Evolutionary conservation across 2,329 filamentous ascomycete genomes (phyloP).

Genomic region (Colletotrichum sp.): DNA sequence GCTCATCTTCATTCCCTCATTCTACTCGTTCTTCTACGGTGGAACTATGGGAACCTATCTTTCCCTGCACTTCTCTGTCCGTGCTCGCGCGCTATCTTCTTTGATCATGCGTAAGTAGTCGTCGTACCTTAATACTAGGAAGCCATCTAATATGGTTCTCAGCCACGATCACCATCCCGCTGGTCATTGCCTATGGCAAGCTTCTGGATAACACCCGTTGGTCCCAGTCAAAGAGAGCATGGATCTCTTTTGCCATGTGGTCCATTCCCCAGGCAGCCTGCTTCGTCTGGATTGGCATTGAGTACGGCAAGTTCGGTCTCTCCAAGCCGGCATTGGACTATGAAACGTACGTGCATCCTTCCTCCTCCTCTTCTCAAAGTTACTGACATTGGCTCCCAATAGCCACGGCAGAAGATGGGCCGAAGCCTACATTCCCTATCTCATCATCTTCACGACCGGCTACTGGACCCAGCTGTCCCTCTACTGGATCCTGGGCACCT

Average conservation of each 20-base stretch:
- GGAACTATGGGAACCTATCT: conserved; percentile 31
- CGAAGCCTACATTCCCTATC: conserved; percentile 6
- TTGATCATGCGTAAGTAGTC: conserved; percentile 14
- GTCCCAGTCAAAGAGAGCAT: neutral
- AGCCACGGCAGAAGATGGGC: conserved; percentile 8
- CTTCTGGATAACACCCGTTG: neutral
- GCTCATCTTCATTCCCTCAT: conserved; percentile 25
- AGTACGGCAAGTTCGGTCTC: conserved; percentile 4
- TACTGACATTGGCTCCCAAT: neutral
- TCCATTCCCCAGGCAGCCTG: neutral
- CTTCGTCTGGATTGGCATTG: conserved; percentile 13
- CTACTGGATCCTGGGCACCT: conserved; percentile 41
- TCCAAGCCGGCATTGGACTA: neutral
- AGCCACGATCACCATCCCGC: conserved; percentile 2
- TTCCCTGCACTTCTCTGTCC: conserved; percentile 28
- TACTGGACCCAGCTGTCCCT: conserved; percentile 24
- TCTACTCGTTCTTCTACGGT: conserved; percentile 43
- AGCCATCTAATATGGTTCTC: rapidly evolving
- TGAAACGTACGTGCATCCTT: neutral
- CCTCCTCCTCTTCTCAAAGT: too few relatives aligned
- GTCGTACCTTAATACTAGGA: too few relatives aligned
- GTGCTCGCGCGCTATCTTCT: conserved; percentile 27
- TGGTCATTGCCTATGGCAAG: neutral
- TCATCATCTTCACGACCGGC: conserved; percentile 1
- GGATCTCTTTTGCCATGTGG: conserved; percentile 4